Base-by-base conservation (phyloP, 306 rosid species). In the Medicago lupulina region DNA sequence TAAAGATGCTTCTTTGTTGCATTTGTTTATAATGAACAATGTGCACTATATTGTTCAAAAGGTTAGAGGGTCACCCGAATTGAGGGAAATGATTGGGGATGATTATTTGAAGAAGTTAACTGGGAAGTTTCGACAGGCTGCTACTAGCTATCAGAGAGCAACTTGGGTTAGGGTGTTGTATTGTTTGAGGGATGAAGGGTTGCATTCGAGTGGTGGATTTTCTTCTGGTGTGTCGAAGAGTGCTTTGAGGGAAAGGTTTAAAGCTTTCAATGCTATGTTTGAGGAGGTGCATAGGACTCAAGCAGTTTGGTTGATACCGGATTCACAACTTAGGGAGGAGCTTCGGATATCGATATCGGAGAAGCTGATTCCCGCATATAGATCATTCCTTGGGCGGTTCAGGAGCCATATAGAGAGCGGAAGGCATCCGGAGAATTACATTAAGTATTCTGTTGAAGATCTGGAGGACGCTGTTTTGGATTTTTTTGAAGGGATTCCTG, bases 231-330 rank as follows among this genome's bases (percentile, higher is more conserved):
- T 91, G 39, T 92, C 99, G 4, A 96, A 81, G 85, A 96, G 88
- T 84, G 97, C 96, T 46, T 76, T 96, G 76, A 88, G 99, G 83
- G 99, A 96, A 79, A 88, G 99, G 85, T 92, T 96, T 71, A 96
- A 92, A 91, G 70, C 97, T 50, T 96, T 96, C 50, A 96, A 96
- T 80, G 97, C 97, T 14, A 90, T 92, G 89, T 92, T 96, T 70
- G 99, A 96, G 79, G 99, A 96, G 82, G 98, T 96, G 64, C 99
- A 90, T 67, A 86, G 94, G 88, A 92, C 90, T 63, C 98, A 96
- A 66, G 87, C 97, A 4, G 79, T 80, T 5, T 96, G 99, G 99
- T 86, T 89, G 89, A 76, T 96, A 18, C 99, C 99, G 0, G 99
- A 96, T 83, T 80, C 90, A n/a, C 98, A 90, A 74, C 97, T 96